Evolutionary conservation across 768 basidiomycete genomes (phyloP), one percentile per base, ranked within the genome.

Genomic region (Mycena leptocephala): DNA sequence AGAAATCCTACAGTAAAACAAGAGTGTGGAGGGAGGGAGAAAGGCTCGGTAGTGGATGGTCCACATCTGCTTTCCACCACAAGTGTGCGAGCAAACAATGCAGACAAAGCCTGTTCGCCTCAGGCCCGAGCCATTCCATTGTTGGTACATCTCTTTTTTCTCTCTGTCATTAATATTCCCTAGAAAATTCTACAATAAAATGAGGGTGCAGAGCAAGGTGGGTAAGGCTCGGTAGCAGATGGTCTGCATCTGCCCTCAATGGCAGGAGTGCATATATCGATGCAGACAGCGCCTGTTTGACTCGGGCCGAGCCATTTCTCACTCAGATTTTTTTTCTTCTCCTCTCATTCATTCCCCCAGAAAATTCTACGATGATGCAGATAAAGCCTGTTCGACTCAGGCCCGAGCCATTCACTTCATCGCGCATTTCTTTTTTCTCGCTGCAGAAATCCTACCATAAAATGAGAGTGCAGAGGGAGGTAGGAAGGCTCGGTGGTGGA

Each of bases 191-290:
- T n/a, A n/a, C 9, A 10, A n/a, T 14, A 32, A 32, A 39, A 41
- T 56, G 32, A 2, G n/a, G 11, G 6, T 61, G 39, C 35, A 10
- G 4, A 28, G 14, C 2, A 28, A 39, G 35, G 1, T 0, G 3
- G 43, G 7, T n/a, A 70, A 33, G 58, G 69, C 69, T 61, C 46
- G 37, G 58, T 46, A 33, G 55, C 24, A 39, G 69, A 48, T 22
- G 69, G 69, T 70, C 56, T 28, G n/a, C 68, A 48, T 59, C 58
- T 56, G 55, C 41, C 30, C 43, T 37, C 39, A n/a, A 20, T 35
- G 24, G 16, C 5, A 24, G n/a, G n/a, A n/a, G n/a, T 0, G 2
- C 7, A 28, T 1, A 18, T n/a, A n/a, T n/a, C n/a, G n/a, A n/a
- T n/a, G n/a, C n/a, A n/a, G n/a, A n/a, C n/a, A n/a, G n/a, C n/a